These are phyloP conservation scores for Phascolomyces articulosus DNA, from an alignment of 371 early-diverging fungal genomes.

Conservation along the genomic window DNA sequence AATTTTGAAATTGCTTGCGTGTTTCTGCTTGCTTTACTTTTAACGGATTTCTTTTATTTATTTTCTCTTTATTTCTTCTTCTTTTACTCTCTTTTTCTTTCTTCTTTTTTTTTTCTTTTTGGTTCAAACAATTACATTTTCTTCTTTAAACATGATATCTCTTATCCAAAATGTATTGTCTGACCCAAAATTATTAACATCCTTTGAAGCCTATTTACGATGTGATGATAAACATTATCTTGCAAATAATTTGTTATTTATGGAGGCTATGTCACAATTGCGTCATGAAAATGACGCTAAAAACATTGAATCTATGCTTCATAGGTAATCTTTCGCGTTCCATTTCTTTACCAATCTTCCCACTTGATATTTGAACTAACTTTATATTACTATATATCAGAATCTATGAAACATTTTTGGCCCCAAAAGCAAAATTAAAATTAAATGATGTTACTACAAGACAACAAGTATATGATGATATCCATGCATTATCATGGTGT, in stretches of 20 bases:
- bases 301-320: slow-evolving; percentile 27
- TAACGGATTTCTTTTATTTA: too few species aligned
- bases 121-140: too few species aligned
- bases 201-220: slow-evolving; percentile 31
- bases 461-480: slow-evolving; percentile 20
- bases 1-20: too few species aligned
- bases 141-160: neutral
- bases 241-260: slow-evolving; percentile 30
- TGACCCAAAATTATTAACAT: slow-evolving; percentile 29
- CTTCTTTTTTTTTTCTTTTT: too few species aligned
- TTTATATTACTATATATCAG: slow-evolving; percentile 12
- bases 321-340: slow-evolving; percentile 22
- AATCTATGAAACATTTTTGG: slow-evolving; percentile 46
- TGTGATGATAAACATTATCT: slow-evolving; percentile 23
- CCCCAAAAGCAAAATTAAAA: slow-evolving; percentile 27
- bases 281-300: slow-evolving; percentile 27
- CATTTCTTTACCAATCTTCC: neutral
- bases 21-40: too few species aligned
- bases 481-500: slow-evolving; percentile 30
- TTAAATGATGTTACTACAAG: slow-evolving; percentile 29
- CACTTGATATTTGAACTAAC: neutral
- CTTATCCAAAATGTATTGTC: slow-evolving; percentile 23
- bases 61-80: too few species aligned
- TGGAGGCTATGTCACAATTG: slow-evolving; percentile 44
- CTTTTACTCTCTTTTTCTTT: too few species aligned